A percentile compares a stretch with the other conserved stretches of the same genome.
These are phyloP conservation scores for Neoscytalidium dimidiatum DNA, from an alignment of 2,329 filamentous ascomycete species.

Conservation along the genomic window DNA sequence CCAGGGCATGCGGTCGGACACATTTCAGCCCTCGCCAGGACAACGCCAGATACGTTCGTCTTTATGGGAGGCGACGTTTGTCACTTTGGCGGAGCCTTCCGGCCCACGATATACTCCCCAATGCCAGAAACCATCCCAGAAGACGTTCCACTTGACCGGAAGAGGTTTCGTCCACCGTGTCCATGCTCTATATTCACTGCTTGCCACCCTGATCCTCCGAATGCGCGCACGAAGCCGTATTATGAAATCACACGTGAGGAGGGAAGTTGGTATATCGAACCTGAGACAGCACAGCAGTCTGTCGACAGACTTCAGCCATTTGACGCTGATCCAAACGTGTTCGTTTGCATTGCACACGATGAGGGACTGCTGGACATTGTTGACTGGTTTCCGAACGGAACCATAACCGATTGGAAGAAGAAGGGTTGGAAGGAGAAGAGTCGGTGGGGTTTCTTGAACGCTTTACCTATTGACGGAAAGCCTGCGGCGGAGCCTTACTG, in stretches of 20 bases:
- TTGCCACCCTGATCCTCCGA: slow-evolving; percentile 10
- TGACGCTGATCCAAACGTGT: slow-evolving; percentile 28
- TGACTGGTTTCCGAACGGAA: slow-evolving; percentile 27
- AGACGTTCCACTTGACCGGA: not conserved
- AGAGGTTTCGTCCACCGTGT: slow-evolving; percentile 10
- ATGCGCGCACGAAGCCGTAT: slow-evolving; percentile 13
- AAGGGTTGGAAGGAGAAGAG: slow-evolving; percentile 27
- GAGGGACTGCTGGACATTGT: slow-evolving; percentile 28
- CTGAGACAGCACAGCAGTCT: slow-evolving; percentile 24
- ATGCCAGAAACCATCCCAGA: slow-evolving; percentile 16
- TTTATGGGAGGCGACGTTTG: slow-evolving; percentile 32
- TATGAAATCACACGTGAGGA: not conserved
- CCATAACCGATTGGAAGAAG: slow-evolving; percentile 30
- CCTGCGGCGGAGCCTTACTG: not conserved
- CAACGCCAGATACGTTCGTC: slow-evolving; percentile 30
- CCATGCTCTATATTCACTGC: slow-evolving; percentile 17
- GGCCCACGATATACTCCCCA: slow-evolving; percentile 26
- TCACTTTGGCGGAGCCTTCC: slow-evolving; percentile 30
- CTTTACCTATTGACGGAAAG: slow-evolving; percentile 27
- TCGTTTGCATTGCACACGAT: slow-evolving; percentile 33
- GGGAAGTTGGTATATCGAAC: slow-evolving; percentile 16
- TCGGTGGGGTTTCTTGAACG: slow-evolving; percentile 30
- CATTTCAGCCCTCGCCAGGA: slow-evolving; percentile 52
- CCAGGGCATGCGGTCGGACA: slow-evolving; percentile 57
- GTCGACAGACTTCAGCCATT: slow-evolving; percentile 27